These are phyloP conservation scores for Kodamaea lidongshanica DNA, from an alignment of 805 yeast genomes.

Conservation along the genomic window DNA sequence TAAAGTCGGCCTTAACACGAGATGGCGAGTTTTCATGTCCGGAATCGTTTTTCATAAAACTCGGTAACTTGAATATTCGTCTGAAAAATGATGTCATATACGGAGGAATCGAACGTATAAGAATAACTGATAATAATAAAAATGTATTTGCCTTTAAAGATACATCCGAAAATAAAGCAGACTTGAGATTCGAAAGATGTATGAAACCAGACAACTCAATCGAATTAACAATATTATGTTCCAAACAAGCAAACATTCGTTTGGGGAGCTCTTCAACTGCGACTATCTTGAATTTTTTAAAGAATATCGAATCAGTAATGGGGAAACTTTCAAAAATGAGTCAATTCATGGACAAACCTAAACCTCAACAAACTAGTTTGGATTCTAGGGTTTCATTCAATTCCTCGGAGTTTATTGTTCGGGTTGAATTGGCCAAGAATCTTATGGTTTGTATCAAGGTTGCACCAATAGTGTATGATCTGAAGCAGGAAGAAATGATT, in stretches of 20 bases:
- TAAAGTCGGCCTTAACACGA: constrained; percentile 40
- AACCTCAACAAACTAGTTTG: neutral
- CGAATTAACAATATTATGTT: constrained; percentile 37
- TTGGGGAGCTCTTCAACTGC: constrained; percentile 20
- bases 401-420: neutral
- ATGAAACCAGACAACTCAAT: constrained; percentile 17
- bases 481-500: neutral
- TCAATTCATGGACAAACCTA: constrained; percentile 3
- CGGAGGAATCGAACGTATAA: constrained; percentile 43
- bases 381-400: neutral
- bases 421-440: constrained; percentile 1
- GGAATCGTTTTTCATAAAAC: constrained; percentile 20
- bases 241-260: constrained; percentile 32
- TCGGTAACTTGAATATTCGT: constrained; percentile 30
- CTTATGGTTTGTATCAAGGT: neutral
- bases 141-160: constrained; percentile 24
- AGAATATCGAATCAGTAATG: constrained; percentile 18
- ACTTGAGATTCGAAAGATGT: constrained; percentile 49
- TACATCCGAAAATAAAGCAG: constrained; percentile 38
- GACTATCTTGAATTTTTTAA: constrained; percentile 21
- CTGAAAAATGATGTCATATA: constrained; percentile 38
- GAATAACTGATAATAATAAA: constrained; percentile 17
- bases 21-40: constrained; percentile 36
- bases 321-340: constrained; percentile 15
- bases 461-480: constrained; percentile 1